Evolutionary conservation across 2,329 filamentous ascomycete species (phyloP).

Genomic region (Xylaria arbuscula): DNA sequence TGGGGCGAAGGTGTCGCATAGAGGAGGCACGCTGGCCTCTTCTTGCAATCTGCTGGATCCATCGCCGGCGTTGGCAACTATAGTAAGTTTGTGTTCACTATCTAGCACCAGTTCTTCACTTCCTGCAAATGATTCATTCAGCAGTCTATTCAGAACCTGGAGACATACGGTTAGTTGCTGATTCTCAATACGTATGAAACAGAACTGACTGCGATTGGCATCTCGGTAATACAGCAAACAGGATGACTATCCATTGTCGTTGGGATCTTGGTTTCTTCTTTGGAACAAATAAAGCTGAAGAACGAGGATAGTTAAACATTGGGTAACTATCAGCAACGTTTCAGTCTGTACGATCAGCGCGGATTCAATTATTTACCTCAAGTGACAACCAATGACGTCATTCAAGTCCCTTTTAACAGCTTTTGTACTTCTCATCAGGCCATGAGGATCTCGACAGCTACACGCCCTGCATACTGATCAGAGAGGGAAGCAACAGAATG

Average conservation of each 20-base stretch:
- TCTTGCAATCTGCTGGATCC: constrained; percentile 5
- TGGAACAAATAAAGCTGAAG: not conserved
- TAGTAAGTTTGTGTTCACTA: constrained; percentile 21
- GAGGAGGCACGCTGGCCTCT: constrained; percentile 7
- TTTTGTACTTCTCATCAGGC: too few species aligned
- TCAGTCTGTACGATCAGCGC: too few species aligned
- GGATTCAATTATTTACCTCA: too few species aligned
- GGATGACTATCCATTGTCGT: constrained; percentile 47
- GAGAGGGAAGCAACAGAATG: too few species aligned
- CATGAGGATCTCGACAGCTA: too few species aligned
- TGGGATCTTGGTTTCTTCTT: not conserved
- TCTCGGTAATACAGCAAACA: constrained; percentile 51
- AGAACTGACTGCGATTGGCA: constrained; percentile 46
- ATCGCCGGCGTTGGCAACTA: not conserved
- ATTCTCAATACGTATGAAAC: not conserved
- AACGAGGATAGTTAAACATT: too few species aligned
- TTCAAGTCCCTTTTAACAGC: too few species aligned
- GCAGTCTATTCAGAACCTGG: constrained; percentile 31
- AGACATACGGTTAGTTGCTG: not conserved
- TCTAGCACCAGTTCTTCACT: constrained; percentile 26
- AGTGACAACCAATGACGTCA: too few species aligned
- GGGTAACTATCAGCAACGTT: too few species aligned
- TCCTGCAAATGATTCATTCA: constrained; percentile 53
- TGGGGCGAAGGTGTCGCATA: constrained; percentile 8
- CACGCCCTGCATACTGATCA: too few species aligned